phyloP scores from a whole-genome alignment of 2,329 filamentous ascomycete species.

The Coniochaeta sp. region DNA sequence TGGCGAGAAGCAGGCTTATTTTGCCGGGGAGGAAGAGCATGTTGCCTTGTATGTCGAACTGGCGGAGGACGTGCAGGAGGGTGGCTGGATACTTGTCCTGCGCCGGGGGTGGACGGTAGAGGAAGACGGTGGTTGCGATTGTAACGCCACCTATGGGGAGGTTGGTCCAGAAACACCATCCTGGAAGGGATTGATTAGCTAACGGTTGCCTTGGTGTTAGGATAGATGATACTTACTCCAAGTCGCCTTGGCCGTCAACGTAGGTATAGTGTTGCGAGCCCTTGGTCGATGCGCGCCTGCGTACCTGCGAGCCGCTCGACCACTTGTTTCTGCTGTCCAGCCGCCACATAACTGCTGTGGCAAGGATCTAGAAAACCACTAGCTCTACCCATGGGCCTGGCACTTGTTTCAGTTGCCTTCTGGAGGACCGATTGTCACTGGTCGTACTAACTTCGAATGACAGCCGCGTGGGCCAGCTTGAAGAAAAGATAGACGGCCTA shows the following conservation, averaged over 20 bases:
- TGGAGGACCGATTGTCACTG: too few relatives aligned
- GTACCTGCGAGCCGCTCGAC: too few relatives aligned
- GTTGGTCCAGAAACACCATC: slow-evolving; percentile 5
- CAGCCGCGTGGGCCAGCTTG: slow-evolving; percentile 26
- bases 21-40: slow-evolving; percentile 19
- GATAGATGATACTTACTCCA: background rate
- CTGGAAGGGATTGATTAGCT: slow-evolving; percentile 8
- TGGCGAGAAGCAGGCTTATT: slow-evolving; percentile 34
- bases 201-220: background rate
- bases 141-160: slow-evolving; percentile 1
- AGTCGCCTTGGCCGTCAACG: background rate
- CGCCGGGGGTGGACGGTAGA: background rate
- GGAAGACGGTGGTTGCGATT: background rate
- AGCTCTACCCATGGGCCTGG: too few relatives aligned
- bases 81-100: background rate
- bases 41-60: slow-evolving; percentile 13
- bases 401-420: too few relatives aligned
- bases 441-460: background rate
- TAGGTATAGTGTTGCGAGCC: too few relatives aligned
- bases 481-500: slow-evolving; percentile 32
- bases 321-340: too few relatives aligned
- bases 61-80: background rate
- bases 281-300: too few relatives aligned
- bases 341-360: too few relatives aligned
- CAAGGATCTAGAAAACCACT: too few relatives aligned